Conservation (phyloP, 2,329 filamentous ascomycete species). For the Daldinia sp. region DNA sequence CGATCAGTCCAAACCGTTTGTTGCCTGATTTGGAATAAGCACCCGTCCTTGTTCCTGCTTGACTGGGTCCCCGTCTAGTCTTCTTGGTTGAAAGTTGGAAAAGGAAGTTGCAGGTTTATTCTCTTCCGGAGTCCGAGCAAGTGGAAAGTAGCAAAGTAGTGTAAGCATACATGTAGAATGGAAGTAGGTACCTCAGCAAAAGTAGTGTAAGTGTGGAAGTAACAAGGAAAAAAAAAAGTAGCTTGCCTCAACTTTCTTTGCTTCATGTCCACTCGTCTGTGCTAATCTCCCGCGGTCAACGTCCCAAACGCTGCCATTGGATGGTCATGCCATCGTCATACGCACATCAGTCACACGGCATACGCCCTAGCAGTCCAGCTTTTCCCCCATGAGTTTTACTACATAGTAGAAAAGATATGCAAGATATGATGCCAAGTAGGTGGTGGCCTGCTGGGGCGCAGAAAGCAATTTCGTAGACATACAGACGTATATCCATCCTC, state of each 20-base stretch:
- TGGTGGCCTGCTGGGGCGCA: slow-evolving; percentile 32
- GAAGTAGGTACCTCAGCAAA: not conserved
- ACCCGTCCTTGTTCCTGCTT: slow-evolving; percentile 39
- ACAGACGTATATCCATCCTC: slow-evolving; percentile 19
- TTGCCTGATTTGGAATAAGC: slow-evolving; percentile 38
- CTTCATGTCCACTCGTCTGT: slow-evolving; percentile 44
- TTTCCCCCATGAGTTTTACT: slow-evolving; percentile 24
- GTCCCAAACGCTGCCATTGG: slow-evolving; percentile 44
- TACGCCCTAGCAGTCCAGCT: slow-evolving; percentile 30
- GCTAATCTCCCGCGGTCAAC: slow-evolving; percentile 49
- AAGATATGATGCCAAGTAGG: slow-evolving; percentile 35
- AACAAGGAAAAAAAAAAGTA: not conserved
- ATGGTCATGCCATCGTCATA: slow-evolving; percentile 44
- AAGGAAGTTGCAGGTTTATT: slow-evolving; percentile 34
- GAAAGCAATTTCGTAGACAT: slow-evolving; percentile 40
- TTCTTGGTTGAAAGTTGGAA: slow-evolving; percentile 8
- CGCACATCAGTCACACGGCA: slow-evolving; percentile 45
- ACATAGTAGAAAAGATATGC: not conserved
- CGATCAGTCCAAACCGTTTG: slow-evolving; percentile 12
- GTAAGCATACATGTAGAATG: too few relatives aligned
- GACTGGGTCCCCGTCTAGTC: slow-evolving; percentile 36
- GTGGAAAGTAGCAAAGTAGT: not conserved
- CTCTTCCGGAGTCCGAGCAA: slow-evolving; percentile 34
- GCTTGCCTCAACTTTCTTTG: slow-evolving; percentile 27
- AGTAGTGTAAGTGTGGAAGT: not conserved